phyloP scores from a whole-genome alignment of 2,329 filamentous ascomycete genomes.

The Trichoderma lentiforme region DNA sequence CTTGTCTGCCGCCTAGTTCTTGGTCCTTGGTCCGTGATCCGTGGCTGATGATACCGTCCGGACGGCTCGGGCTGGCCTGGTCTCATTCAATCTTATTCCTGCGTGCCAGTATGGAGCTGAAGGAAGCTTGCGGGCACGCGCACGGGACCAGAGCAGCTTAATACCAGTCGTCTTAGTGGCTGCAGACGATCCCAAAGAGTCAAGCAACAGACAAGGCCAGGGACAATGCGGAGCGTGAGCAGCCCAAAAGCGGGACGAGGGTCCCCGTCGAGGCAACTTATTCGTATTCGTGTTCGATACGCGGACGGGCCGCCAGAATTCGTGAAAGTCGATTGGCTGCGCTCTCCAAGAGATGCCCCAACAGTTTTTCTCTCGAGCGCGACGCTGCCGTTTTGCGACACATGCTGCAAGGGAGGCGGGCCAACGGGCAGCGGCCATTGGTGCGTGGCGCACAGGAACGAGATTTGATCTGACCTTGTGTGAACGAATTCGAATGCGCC shows the following conservation, averaged over 20 bases:
- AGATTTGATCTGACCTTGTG: slow-evolving; percentile 8
- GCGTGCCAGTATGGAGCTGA: background rate
- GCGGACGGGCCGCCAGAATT: background rate
- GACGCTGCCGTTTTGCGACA: background rate
- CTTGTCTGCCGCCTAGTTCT: background rate
- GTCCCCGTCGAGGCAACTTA: background rate
- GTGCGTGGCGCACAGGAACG: slow-evolving; percentile 1
- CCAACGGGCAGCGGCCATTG: background rate
- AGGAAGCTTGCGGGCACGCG: background rate
- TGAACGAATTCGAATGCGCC: slow-evolving; percentile 14
- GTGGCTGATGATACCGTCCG: background rate
- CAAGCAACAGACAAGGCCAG: background rate
- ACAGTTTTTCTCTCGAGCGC: background rate
- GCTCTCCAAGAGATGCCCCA: background rate
- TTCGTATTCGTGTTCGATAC: slow-evolving; percentile 27
- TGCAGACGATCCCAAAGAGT: background rate
- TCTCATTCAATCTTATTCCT: background rate
- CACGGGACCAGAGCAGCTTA: background rate
- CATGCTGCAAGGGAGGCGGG: slow-evolving; percentile 16
- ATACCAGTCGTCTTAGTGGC: background rate
- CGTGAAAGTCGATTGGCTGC: slow-evolving; percentile 13
- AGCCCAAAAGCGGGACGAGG: background rate
- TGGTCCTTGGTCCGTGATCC: background rate
- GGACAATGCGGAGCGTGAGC: slow-evolving; percentile 1
- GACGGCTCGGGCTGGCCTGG: slow-evolving; percentile 4